Evolutionary conservation across 139 green algal genomes (phyloP), one percentile per base, ranked within the genome.

Genomic region (Chlamydomonas sp.): DNA sequence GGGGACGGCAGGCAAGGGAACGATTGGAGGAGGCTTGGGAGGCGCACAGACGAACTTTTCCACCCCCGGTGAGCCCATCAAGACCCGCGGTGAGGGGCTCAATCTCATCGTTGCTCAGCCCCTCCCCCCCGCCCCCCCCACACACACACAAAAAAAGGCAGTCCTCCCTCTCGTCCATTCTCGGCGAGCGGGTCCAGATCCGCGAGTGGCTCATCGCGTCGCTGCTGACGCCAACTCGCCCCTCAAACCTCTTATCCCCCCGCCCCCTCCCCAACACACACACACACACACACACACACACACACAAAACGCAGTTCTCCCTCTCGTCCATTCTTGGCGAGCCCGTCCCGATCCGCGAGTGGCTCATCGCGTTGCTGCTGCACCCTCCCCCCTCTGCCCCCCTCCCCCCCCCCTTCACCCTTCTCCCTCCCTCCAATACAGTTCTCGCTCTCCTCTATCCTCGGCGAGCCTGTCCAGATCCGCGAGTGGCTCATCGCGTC

Each of bases 201-300:
- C 5, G 83, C 28, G 76, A 84, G 57, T 91, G 85, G 85, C 76
- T 85, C 24, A 81, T 88, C 33, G 74, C 76, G 16, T 79, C 83
- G 2, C n/a, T n/a, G n/a, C n/a, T 22, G 58, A n/a, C 58, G 68
- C 58, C 4, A 57, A 49, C 47, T 78, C 87, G 34, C 69, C 81
- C 20, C n/a, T n/a, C n/a, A n/a, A n/a, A n/a, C n/a, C n/a, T n/a
- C 13, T n/a, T 62, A n/a, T 6, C 13, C 22, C n/a, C n/a, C n/a
- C n/a, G n/a, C n/a, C n/a, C 43, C 43, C 16, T 16, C 13, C 43
- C 43, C 43, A n/a, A n/a, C n/a, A n/a, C n/a, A n/a, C n/a, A n/a
- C n/a, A n/a, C n/a, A n/a, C n/a, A n/a, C n/a, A n/a, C n/a, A n/a
- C n/a, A n/a, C n/a, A n/a, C n/a, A n/a, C n/a, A n/a, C n/a, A n/a